Evolutionary conservation across 176 grass and related monocot genomes (phyloP).

Genomic region (Hordeum marinum): DNA sequence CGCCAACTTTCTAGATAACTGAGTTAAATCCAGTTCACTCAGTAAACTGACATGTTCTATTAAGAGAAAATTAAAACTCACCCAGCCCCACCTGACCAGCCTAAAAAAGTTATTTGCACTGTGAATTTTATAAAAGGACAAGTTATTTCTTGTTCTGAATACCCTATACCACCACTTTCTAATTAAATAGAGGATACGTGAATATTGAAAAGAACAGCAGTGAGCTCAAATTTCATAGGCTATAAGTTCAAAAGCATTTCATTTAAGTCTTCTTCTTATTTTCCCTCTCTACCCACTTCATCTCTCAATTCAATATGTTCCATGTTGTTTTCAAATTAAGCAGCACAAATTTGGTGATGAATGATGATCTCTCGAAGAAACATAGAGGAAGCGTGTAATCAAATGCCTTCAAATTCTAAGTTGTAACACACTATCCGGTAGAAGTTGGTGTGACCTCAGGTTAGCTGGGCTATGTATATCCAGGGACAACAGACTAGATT

Average conservation of each 20-base stretch:
- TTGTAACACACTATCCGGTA: neutral
- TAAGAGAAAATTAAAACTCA: neutral
- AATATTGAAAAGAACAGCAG: neutral
- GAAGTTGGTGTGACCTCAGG: neutral
- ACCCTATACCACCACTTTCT: neutral
- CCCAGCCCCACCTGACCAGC: neutral
- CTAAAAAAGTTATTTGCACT: neutral
- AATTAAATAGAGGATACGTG: neutral
- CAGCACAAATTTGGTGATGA: neutral
- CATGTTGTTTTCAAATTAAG: neutral
- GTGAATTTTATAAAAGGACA: neutral
- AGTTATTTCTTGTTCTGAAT: neutral
- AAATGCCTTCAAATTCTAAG: neutral
- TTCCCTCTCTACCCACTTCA: neutral
- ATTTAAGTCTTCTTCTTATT: neutral
- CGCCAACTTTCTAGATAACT: neutral
- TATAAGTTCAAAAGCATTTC: neutral
- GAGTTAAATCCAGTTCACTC: neutral
- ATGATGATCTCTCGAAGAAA: neutral
- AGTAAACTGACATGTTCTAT: neutral
- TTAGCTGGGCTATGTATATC: neutral
- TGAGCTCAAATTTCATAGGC: too few species aligned
- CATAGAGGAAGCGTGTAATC: neutral
- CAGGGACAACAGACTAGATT: neutral
- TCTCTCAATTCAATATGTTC: conserved; percentile 1